Evolutionary conservation across 345 rosid genomes (phyloP).

Genomic region (Eucalyptus paniculata): DNA sequence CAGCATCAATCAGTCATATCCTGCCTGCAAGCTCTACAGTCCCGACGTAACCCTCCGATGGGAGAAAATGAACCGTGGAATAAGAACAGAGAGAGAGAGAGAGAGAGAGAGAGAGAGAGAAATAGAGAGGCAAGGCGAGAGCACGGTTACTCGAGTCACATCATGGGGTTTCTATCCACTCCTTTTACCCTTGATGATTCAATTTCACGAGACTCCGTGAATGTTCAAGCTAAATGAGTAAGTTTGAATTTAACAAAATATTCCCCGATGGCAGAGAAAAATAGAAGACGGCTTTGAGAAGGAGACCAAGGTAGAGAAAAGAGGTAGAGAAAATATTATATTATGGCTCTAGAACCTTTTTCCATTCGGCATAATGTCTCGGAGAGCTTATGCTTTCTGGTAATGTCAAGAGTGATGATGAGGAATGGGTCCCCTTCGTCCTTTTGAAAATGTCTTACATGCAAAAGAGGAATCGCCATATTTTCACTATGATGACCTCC

Average conservation of each 20-base stretch:
- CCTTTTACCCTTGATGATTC: neutral
- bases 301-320: neutral
- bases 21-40: neutral
- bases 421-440: constrained; percentile 3
- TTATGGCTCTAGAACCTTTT: constrained; percentile 9
- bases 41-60: neutral
- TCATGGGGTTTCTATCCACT: neutral
- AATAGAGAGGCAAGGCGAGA: neutral
- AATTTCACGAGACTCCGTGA: neutral
- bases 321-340: neutral
- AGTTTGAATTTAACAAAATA: neutral
- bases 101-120: neutral
- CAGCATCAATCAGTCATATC: neutral
- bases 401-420: neutral
- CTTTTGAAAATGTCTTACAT: constrained; percentile 33
- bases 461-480: neutral
- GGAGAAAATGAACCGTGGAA: neutral
- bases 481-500: neutral
- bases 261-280: neutral
- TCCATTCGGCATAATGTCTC: constrained; percentile 24
- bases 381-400: neutral
- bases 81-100: neutral
- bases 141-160: neutral
- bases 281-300: constrained; percentile 18
- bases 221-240: neutral